Evolutionary conservation across 768 basidiomycete genomes (phyloP), one percentile per base, ranked within the genome.

Genomic region (Pilatotrama ljubarskyi): DNA sequence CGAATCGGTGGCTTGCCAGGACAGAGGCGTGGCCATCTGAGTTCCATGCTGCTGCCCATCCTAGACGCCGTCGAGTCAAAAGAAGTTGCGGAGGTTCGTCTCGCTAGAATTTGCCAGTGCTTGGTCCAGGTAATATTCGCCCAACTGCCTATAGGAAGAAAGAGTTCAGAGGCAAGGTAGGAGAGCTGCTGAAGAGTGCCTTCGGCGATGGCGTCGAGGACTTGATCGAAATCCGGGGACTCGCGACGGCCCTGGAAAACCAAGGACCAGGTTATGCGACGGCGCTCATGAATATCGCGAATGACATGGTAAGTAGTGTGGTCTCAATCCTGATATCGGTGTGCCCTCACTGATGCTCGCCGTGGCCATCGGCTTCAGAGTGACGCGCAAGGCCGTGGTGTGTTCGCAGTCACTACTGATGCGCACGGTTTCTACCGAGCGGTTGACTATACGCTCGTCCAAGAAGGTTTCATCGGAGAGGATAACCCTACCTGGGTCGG

Each of bases 401-500:
- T 58, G 5, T 66, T 46, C 40, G 51, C 58, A 1, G 51, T 62
- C 3, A 68, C 66, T 38, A 50, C 55, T 6, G 58, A 59, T 15
- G 51, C 51, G 18, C 32, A 47, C 29, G 44, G 36, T 13, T 66
- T 68, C 50, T 68, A 66, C 50, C 48, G 62, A 36, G 11, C 44
- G 20, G 44, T 59, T 14, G 67, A 65, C 0, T 68, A 63, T 35
- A n/a, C 14, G 29, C 24, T 51, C n/a, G 57, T 64, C 3, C 51
- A 35, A 5, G 59, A 59, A 14, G 51, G 55, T 11, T 24, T 43
- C 14, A 7, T 68, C 1, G 67, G 67, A 5, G 44, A 38, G 1
- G 62, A 48, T 3, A 66, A 68, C 38, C 63, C 67, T 0, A 42
- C 57, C 8, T 68, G 63, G 63, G 14, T 47, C 1, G 59, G 55